Evolutionary conservation across 2,329 filamentous ascomycete genomes (phyloP), one percentile per base, ranked within the genome.

Genomic region (Arthrobotrys pseudoclavata): DNA sequence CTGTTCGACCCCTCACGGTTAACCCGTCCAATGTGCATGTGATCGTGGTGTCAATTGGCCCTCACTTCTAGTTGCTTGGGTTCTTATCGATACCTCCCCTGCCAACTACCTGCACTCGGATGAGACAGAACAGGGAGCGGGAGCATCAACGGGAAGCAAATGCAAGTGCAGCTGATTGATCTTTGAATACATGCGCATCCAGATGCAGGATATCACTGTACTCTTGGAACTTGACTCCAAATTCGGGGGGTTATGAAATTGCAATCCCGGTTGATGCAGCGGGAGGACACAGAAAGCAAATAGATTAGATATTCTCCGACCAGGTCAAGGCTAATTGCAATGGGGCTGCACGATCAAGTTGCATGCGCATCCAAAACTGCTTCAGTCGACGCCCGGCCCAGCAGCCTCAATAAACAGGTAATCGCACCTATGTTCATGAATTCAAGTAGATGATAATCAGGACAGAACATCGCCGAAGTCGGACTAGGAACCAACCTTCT

Each of bases 91-190:
- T 70, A 70, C 18, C 37, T 45, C 24, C 24, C 64, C 52, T 60
- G 64, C n/a, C 47, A 34, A 18, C 15, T 40, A 15, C 15, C 29
- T 48, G 42, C 20, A 37, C n/a, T 31, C 29, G 26, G 40, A 53
- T 53, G 67, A 70, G 67, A 62, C 67, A 62, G 47, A 63, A 20
- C 57, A 71, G 68, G 68, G 68, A 48, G 61, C 69, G 60, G 69
- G 69, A 57, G 60, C 52, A 72, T 67, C 69, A 72, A 57, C 69
- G 60, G 60, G 66, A 69, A 62, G 66, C 66, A 52, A 45, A 61
- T 69, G 64, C 62, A 67, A 67, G 62, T 22, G 52, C 53, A 69
- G 52, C 40, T 69, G 66, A 69, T 69, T 52, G 45, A 69, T 61
- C 26, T n/a, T 26, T 53, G 29, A 29, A 53, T 42, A 26, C 52